Conservation (phyloP, 1,284 basidiomycete species). For the Mycosarcoma maydis region DNA sequence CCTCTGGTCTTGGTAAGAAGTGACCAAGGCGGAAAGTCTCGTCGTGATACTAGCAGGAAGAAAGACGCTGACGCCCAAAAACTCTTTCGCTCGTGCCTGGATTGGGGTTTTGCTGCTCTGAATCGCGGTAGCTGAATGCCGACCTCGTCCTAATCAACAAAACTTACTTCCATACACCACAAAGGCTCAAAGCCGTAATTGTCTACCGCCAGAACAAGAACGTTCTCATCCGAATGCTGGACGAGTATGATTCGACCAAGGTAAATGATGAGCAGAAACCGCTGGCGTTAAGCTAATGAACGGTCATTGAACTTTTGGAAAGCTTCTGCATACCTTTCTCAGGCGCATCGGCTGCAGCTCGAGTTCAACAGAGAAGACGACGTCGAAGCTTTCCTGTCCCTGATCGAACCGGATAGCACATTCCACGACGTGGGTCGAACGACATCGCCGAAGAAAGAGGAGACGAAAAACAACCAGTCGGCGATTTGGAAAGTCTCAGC, state of each 20-base stretch:
- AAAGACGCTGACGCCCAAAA: too few relatives aligned
- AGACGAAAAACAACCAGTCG: background rate
- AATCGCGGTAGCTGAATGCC: constrained; percentile 17
- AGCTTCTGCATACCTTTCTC: too few relatives aligned
- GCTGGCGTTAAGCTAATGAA: too few relatives aligned
- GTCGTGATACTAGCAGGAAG: too few relatives aligned
- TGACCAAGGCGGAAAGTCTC: too few relatives aligned
- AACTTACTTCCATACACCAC: constrained; percentile 14
- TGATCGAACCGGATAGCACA: constrained; percentile 18
- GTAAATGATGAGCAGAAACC: too few relatives aligned
- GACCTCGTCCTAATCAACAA: constrained; percentile 26
- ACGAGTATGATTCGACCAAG: constrained; percentile 12
- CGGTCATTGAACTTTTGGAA: too few relatives aligned
- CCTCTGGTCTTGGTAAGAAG: constrained; percentile 18
- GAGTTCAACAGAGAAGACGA: constrained; percentile 25
- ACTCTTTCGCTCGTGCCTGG: too few relatives aligned
- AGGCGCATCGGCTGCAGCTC: constrained; percentile 29
- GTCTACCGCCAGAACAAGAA: constrained; percentile 10
- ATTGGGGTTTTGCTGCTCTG: too few relatives aligned
- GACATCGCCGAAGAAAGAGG: background rate
- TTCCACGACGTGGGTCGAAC: background rate
- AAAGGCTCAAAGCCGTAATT: constrained; percentile 16
- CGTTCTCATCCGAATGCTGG: constrained; percentile 24
- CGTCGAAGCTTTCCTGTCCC: constrained; percentile 13
- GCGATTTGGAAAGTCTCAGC: too few relatives aligned